Percentiles rank a stretch among this genome's conserved stretches.
phyloP scores from a whole-genome alignment of 371 early-diverging fungal species.

The Mucor velutinosus region DNA sequence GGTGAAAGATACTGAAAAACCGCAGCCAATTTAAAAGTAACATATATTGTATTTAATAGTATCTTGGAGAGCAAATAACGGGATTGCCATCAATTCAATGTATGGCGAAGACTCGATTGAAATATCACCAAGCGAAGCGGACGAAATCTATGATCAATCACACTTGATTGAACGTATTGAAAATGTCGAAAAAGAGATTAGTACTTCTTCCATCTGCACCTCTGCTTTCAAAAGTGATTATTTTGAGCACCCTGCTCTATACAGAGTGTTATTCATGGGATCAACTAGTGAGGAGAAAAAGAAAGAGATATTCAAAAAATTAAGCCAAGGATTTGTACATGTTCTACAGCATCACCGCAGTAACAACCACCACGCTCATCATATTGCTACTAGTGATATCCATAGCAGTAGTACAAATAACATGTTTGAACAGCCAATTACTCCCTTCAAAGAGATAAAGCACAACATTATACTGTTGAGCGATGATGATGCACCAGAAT shows the following conservation, averaged over 20 bases:
- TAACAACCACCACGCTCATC: neutral
- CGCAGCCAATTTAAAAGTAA: neutral
- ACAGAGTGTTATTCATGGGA: slow-evolving; percentile 48
- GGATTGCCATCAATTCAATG: neutral
- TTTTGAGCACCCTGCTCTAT: slow-evolving; percentile 29
- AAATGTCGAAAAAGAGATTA: slow-evolving; percentile 19
- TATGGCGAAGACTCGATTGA: slow-evolving; percentile 15
- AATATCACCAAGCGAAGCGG: slow-evolving; percentile 12
- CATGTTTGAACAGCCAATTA: slow-evolving; percentile 8
- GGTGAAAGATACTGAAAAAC: neutral
- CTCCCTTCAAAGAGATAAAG: slow-evolving; percentile 36
- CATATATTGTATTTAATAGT: neutral
- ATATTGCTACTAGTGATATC: neutral
- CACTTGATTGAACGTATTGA: slow-evolving; percentile 16
- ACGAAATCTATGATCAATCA: slow-evolving; percentile 18
- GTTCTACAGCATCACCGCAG: slow-evolving; percentile 14
- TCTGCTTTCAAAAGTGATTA: slow-evolving; percentile 14
- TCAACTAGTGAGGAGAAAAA: slow-evolving; percentile 34
- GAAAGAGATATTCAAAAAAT: slow-evolving; percentile 32
- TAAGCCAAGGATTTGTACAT: slow-evolving; percentile 36
- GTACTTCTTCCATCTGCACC: slow-evolving; percentile 23
- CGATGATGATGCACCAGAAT: slow-evolving; percentile 16
- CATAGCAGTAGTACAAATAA: neutral
- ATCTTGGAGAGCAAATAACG: neutral
- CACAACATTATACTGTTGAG: slow-evolving; percentile 34